Base-by-base conservation (phyloP, 164 flowering plant genomes). In the Santalum album region DNA sequence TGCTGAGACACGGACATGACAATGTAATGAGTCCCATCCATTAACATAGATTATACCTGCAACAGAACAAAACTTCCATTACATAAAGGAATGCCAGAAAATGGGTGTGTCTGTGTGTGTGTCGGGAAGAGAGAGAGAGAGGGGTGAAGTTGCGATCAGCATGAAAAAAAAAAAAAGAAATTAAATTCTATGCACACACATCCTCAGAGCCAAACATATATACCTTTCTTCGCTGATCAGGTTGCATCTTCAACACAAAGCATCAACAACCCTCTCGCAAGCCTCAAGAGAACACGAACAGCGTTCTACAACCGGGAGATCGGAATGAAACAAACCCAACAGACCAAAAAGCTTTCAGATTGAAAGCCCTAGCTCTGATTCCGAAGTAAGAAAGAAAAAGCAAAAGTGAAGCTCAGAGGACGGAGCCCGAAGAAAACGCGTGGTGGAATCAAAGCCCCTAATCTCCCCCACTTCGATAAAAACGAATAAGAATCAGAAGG, bases 151-250 rank as follows among this genome's bases (percentile, higher is more conserved):
- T 21, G 40, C 1, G 12, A 7, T 36, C 11, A 24, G 23, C n/a
- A 17, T 17, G 12, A 15, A 19, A 15, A 14, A 20, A 18, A 14
- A 40, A 26, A 15, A 40, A 42, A 25, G 14, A 34, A n/a, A 12
- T 1, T 1, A 20, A 6, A 24, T 49, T 15, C 1, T 26, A 49
- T 24, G 18, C 20, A 4, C 22, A 25, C 24, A 17, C 25, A 45
- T 18, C 3, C 19, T 20, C 17, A 60, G 14, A 45, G 20, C 25
- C 12, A 20, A 18, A 7, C 19, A 20, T 21, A 45, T 15, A 45
- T 64, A 84, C 92, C 96, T 87, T 87, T 68, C 65, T 79, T 32
- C 87, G 71, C 67, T 82, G 91, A 79, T 83, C 91, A 54, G 74
- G 72, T 72, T 84, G 92, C 96, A 83, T 87, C 73, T 75, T 72